These are phyloP conservation scores for Coemansia asiatica DNA, from an alignment of 192 early-diverging fungal genomes.

Conservation along the genomic window DNA sequence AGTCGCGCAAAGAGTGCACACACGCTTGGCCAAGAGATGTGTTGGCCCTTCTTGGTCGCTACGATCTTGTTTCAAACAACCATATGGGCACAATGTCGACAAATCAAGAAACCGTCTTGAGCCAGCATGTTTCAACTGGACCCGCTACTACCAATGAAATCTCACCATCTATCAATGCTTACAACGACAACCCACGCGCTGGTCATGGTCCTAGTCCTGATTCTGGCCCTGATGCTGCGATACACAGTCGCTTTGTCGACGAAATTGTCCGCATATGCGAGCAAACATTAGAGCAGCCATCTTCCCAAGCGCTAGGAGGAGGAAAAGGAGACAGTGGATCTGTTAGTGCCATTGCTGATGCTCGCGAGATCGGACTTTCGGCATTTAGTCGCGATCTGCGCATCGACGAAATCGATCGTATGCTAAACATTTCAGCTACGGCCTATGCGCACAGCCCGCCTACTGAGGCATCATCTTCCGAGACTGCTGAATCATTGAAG, in stretches of 20 bases:
- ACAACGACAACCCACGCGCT: background rate
- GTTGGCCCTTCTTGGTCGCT: conserved; percentile 32
- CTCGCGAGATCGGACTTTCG: conserved; percentile 17
- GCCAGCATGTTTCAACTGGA: background rate
- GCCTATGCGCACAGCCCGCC: conserved; percentile 3
- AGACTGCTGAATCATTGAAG: conserved; percentile 13
- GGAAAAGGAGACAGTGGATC: background rate
- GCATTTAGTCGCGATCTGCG: conserved; percentile 43
- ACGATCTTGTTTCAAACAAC: conserved; percentile 33
- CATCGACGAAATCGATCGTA: conserved; percentile 28
- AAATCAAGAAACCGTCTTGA: background rate
- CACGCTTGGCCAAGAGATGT: conserved; percentile 28
- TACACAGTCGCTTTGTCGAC: background rate
- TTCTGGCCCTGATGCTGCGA: background rate
- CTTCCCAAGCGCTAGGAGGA: background rate
- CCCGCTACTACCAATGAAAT: background rate
- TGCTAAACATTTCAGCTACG: conserved; percentile 16
- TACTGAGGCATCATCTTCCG: background rate
- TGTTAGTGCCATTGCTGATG: background rate
- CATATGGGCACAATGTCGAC: background rate
- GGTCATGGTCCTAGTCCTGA: too few species aligned
- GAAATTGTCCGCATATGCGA: conserved; percentile 26
- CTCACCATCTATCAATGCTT: too few species aligned
- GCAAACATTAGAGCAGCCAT: conserved; percentile 8
- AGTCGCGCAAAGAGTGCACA: conserved; percentile 12